These are phyloP conservation scores for Diplodia seriata DNA, from an alignment of 2,329 filamentous ascomycete genomes.

Conservation along the genomic window DNA sequence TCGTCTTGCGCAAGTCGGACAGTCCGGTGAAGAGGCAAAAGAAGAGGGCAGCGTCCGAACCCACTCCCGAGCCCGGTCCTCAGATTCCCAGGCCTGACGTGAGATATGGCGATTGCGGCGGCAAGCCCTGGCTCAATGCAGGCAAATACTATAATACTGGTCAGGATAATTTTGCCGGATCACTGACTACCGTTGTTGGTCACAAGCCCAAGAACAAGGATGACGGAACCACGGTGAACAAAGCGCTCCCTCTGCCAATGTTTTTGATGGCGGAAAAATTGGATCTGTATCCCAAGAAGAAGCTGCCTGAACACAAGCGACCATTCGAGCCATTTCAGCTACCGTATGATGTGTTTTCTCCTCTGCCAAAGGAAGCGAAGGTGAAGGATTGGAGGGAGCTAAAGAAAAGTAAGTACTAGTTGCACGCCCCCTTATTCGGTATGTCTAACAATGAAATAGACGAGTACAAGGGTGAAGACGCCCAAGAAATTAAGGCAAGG, in stretches of 20 bases:
- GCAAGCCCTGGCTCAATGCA: constrained; percentile 24
- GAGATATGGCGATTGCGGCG: background rate
- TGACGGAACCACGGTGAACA: constrained; percentile 53
- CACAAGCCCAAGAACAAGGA: constrained; percentile 47
- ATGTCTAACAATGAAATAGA: background rate
- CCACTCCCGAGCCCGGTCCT: constrained; percentile 2
- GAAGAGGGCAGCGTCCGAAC: constrained; percentile 22
- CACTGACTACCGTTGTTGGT: constrained; percentile 33
- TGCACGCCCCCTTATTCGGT: background rate
- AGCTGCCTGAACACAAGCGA: constrained; percentile 19
- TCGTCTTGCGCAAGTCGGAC: constrained; percentile 55
- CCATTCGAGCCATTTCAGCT: constrained; percentile 60
- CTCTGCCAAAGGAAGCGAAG: constrained; percentile 84
- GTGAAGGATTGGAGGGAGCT: constrained; percentile 92
- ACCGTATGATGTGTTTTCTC: constrained; percentile 88
- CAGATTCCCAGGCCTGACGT: constrained; percentile 41
- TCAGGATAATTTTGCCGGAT: constrained; percentile 21
- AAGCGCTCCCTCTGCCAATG: constrained; percentile 75
- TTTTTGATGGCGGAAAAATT: constrained; percentile 76
- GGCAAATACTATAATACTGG: constrained; percentile 41
- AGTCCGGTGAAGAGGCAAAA: constrained; percentile 8
- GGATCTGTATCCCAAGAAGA: constrained; percentile 58
- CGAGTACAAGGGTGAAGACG: constrained; percentile 40
- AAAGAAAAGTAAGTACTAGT: constrained; percentile 59
- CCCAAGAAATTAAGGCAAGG: constrained; percentile 24